Base-by-base conservation (phyloP, 1,284 basidiomycete species). In the Ustilago bromivora region DNA sequence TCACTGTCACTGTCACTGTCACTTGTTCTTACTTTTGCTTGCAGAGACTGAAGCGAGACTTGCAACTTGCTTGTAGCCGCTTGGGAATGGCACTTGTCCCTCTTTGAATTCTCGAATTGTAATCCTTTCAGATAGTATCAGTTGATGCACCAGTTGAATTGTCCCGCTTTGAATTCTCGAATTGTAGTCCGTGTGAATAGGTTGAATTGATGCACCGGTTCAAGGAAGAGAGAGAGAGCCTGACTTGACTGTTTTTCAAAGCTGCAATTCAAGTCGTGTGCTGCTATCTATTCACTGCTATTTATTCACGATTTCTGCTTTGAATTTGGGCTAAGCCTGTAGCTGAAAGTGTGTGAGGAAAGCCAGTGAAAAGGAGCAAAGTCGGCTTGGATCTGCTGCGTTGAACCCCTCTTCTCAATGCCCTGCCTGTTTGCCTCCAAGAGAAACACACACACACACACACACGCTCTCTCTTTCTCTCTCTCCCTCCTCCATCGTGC, bases 381-480 rank as follows among this genome's bases (percentile, higher is more conserved):
- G 23, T 28, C 23, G 23, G 2, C 23, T 23, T 28, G 23, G 23
- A 28, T 28, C 32, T 61, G 57, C 68, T 72, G 70, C 65, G 57
- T 59, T 41, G 57, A 40, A 64, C 65, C 64, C 70, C 65, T 66
- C 65, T 72, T 32, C 36, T 36, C 55, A 17, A 36, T 41, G 53
- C 57, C 58, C 57, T 59, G 12, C 19, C 40, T 61, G 59, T 38
- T 13, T 32, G 31, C 40, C 55, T 63, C 41, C 12, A 15, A 6
- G 13, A 41, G 17, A 41, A 12, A 41, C 40, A 4, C 40, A 41
- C 40, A 41, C 40, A 41, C 9, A 17, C 40, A 41, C 12, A 41
- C 40, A 28, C 23, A 28, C 23, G 23, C 23, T 28, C 41, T n/a
- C 34, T 41, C 43, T 43, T 57, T 61, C 17, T 36, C 36, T n/a